phyloP scores from a whole-genome alignment of 2,329 filamentous ascomycete species.

The Arthrobotrys megalospora region DNA sequence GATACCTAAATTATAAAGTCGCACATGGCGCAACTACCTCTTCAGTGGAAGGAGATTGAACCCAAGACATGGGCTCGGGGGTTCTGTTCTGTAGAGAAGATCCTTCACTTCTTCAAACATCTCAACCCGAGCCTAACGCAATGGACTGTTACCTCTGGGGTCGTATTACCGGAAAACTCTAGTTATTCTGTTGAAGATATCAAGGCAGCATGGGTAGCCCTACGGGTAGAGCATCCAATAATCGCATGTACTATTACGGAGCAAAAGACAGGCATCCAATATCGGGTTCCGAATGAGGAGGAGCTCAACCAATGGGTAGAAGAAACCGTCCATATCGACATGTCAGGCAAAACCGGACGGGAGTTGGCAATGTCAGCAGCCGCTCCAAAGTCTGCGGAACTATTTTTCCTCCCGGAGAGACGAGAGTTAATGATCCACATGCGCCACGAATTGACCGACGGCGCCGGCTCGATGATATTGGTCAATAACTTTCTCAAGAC shows the following conservation, averaged over 20 bases:
- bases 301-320: conserved; percentile 21
- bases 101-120: background rate
- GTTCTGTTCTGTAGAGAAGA: conserved; percentile 10
- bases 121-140: conserved; percentile 9
- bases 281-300: conserved; percentile 5
- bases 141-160: conserved; percentile 13
- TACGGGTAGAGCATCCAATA: conserved; percentile 14
- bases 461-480: conserved; percentile 19
- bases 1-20: too few species aligned
- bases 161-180: background rate
- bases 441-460: conserved; percentile 24
- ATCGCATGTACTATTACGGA: conserved; percentile 17
- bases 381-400: background rate
- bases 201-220: conserved; percentile 8
- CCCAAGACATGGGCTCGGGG: conserved; percentile 8
- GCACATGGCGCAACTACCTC: background rate
- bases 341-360: conserved; percentile 13
- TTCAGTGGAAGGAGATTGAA: conserved; percentile 14
- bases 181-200: background rate
- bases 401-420: conserved; percentile 16
- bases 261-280: background rate
- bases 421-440: conserved; percentile 16
- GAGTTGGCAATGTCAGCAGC: conserved; percentile 8
- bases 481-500: conserved; percentile 26
- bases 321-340: conserved; percentile 13